phyloP scores from a whole-genome alignment of 805 yeast genomes.

The Candida schatavii region DNA sequence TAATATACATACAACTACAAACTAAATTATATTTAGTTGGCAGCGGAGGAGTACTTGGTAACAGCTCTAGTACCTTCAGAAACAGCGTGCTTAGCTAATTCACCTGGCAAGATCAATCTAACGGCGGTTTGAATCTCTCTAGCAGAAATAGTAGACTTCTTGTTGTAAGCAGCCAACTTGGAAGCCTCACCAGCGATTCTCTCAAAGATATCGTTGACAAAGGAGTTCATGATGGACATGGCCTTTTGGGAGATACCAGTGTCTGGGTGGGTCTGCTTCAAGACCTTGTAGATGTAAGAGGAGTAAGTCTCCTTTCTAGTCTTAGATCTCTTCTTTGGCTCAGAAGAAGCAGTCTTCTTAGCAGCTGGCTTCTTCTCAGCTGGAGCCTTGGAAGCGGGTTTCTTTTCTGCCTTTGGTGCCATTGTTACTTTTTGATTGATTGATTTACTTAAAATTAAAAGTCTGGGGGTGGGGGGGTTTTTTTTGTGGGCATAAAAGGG shows the following conservation, averaged over 20 bases:
- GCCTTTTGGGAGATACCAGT: slow-evolving; percentile 40
- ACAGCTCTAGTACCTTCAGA: slow-evolving; percentile 41
- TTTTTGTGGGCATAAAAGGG: not conserved
- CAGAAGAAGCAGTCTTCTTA: slow-evolving; percentile 29
- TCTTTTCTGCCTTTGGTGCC: slow-evolving; percentile 40
- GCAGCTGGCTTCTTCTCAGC: slow-evolving; percentile 42
- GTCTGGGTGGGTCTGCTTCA: slow-evolving; percentile 40
- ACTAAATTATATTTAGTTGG: slow-evolving; percentile 19
- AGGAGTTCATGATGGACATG: slow-evolving; percentile 39
- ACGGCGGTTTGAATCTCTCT: slow-evolving; percentile 39
- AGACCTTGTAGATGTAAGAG: slow-evolving; percentile 37
- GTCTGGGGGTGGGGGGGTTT: too few species aligned
- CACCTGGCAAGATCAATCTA: slow-evolving; percentile 40
- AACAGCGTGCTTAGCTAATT: slow-evolving; percentile 39
- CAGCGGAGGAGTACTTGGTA: slow-evolving; percentile 38
- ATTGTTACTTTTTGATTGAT: slow-evolving; percentile 13
- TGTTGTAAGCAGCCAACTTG: slow-evolving; percentile 39
- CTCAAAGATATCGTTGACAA: slow-evolving; percentile 36
- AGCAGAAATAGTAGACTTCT: slow-evolving; percentile 38
- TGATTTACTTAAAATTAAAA: not conserved
- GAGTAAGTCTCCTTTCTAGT: slow-evolving; percentile 39
- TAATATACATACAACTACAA: slow-evolving; percentile 7
- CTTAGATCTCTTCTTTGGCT: slow-evolving; percentile 34
- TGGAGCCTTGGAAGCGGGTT: slow-evolving; percentile 39
- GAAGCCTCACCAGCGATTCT: slow-evolving; percentile 37